Conservation (phyloP, 2,329 filamentous ascomycete genomes). For the Emydomyces testavorans region DNA sequence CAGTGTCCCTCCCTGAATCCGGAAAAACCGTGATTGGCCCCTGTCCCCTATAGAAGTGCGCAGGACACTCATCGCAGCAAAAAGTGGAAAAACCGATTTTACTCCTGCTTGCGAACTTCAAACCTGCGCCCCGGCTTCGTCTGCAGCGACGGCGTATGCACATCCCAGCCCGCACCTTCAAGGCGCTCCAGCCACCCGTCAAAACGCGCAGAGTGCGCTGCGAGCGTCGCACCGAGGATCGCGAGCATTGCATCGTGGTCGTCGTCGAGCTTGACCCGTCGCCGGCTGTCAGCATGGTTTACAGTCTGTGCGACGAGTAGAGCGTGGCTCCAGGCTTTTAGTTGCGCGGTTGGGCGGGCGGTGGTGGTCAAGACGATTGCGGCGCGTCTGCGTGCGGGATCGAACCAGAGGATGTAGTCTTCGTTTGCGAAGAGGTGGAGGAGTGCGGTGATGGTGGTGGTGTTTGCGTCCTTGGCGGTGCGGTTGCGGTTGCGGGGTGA, state of each 20-base stretch:
- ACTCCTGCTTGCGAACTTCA: slow-evolving; percentile 9
- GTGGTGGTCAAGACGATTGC: slow-evolving; percentile 55
- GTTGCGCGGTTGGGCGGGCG: slow-evolving; percentile 39
- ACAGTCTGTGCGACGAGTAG: slow-evolving; percentile 36
- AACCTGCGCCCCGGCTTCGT: slow-evolving; percentile 44
- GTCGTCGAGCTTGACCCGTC: slow-evolving; percentile 14
- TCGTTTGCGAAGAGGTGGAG: slow-evolving; percentile 41
- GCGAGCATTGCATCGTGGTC: slow-evolving; percentile 26
- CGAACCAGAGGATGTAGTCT: slow-evolving; percentile 52
- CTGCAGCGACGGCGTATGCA: slow-evolving; percentile 53
- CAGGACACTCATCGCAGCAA: no score
- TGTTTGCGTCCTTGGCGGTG: background rate
- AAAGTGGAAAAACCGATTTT: no score
- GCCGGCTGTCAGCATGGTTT: no score
- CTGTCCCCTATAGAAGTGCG: no score
- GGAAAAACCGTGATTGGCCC: no score
- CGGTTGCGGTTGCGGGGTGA: background rate
- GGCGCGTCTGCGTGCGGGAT: slow-evolving; percentile 32
- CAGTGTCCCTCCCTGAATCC: no score
- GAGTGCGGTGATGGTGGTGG: slow-evolving; percentile 22
- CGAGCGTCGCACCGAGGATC: slow-evolving; percentile 29
- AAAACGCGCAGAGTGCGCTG: slow-evolving; percentile 35
- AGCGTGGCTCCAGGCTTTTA: slow-evolving; percentile 54
- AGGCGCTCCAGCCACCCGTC: slow-evolving; percentile 31
- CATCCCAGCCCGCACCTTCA: slow-evolving; percentile 51